These are phyloP conservation scores for Trichoderma pleuroti DNA, from an alignment of 2,329 filamentous ascomycete genomes.

Conservation along the genomic window DNA sequence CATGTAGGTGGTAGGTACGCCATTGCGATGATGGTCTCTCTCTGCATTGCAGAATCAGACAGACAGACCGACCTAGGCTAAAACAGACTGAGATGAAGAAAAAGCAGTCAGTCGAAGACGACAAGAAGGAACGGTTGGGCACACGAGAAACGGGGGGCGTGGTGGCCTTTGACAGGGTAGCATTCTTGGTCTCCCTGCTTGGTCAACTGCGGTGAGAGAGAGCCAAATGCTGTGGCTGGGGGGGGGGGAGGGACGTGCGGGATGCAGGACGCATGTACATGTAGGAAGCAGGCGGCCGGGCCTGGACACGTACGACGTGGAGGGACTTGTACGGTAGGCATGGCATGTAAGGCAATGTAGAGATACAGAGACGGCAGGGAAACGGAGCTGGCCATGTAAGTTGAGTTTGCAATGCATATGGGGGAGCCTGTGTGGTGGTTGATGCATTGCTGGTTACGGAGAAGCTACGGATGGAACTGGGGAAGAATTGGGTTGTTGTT, in stretches of 20 bases:
- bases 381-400: slow-evolving; percentile 1
- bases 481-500: background rate
- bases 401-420: slow-evolving; percentile 10
- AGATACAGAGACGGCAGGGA: background rate
- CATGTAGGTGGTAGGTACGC: background rate
- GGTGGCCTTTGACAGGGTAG: background rate
- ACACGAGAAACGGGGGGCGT: background rate
- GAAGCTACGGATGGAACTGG: background rate
- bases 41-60: background rate
- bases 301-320: slow-evolving; percentile 5
- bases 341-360: background rate
- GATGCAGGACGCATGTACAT: slow-evolving; percentile 15
- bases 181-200: background rate
- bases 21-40: background rate
- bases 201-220: slow-evolving; percentile 12
- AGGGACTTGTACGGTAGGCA: background rate
- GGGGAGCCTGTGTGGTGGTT: background rate
- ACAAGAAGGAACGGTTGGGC: background rate
- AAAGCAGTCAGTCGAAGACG: background rate
- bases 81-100: background rate
- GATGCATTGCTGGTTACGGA: background rate
- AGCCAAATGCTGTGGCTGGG: slow-evolving; percentile 1
- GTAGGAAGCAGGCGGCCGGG: background rate
- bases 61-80: background rate
- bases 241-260: background rate